These are phyloP conservation scores for Fistulinella prunicolor DNA, from an alignment of 768 basidiomycete genomes.

Conservation along the genomic window DNA sequence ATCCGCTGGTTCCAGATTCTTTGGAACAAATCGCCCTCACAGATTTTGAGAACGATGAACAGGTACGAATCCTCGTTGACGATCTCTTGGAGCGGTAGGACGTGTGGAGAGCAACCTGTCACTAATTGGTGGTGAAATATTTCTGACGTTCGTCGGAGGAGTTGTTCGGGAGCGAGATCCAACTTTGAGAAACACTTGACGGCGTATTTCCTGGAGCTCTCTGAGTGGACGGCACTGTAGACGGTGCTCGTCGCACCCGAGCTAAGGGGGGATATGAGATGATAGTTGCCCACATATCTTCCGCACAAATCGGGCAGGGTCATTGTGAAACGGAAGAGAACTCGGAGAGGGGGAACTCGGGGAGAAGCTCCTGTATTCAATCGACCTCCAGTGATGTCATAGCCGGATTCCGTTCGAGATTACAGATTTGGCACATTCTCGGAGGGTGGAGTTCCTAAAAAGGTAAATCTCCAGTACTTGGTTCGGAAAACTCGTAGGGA, in stretches of 20 bases:
- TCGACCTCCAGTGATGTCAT: slow-evolving; percentile 9
- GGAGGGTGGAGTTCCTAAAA: too few species aligned
- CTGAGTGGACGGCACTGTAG: slow-evolving; percentile 63
- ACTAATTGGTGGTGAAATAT: slow-evolving; percentile 55
- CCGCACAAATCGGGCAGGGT: slow-evolving; percentile 51
- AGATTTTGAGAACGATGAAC: slow-evolving; percentile 65
- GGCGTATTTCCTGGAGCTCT: slow-evolving; percentile 49
- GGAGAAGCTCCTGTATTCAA: too few species aligned
- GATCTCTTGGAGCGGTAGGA: slow-evolving; percentile 67
- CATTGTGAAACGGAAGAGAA: not conserved
- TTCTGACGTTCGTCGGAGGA: slow-evolving; percentile 65
- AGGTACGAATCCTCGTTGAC: slow-evolving; percentile 58
- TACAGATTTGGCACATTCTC: not conserved
- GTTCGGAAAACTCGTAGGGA: too few species aligned
- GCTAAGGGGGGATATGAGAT: slow-evolving; percentile 61
- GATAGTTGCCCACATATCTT: slow-evolving; percentile 53
- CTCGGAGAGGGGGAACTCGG: not conserved
- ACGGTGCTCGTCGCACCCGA: slow-evolving; percentile 77
- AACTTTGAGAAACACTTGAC: slow-evolving; percentile 72
- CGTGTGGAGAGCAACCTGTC: slow-evolving; percentile 49
- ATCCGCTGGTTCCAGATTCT: slow-evolving; percentile 59
- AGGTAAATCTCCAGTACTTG: too few species aligned
- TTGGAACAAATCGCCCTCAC: slow-evolving; percentile 63
- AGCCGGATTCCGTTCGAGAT: not conserved
- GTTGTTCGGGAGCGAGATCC: slow-evolving; percentile 52